Evolutionary conservation across 192 early-diverging fungal species (phyloP), one percentile per base, ranked within the genome.

Genomic region (Gryganskiella cystojenkinii): DNA sequence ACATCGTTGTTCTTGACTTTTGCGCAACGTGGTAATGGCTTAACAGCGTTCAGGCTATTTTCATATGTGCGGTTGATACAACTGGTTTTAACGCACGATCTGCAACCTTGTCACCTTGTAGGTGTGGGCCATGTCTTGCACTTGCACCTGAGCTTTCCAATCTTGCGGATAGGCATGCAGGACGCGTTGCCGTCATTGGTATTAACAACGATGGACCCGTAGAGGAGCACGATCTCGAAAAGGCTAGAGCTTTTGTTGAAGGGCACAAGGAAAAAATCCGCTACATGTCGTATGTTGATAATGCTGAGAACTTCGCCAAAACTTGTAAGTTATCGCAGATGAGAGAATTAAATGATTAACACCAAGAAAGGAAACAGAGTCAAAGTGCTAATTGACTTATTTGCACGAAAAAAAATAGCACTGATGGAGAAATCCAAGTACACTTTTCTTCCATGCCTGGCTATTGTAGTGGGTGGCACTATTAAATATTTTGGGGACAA

Each of bases 271-370:
- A 50, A 8, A 25, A 50, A 19, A n/a, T 50, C 20, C 49, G 49
- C 17, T 50, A 50, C 49, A 50, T 25, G n/a, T 22, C 24, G n/a
- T 50, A 50, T n/a, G 49, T 50, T 50, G 49, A 50, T 50, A 50
- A 25, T 25, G n/a, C 49, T 9, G 49, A 50, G 2, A 50, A 50
- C 24, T 25, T 22, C 20, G 49, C 49, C 9, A 50, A 20, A 8
- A n/a, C 11, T 22, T 19, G 49, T 50, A 50, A 50, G 37, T 40
- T 13, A 9, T 40, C 37, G 37, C 37, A 13, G 5, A 9, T 40
- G 37, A 40, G 37, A 40, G 37, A 40, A n/a, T n/a, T n/a, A n/a
- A 40, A 13, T 40, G 37, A 40, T 40, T 5, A 40, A 40, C 37
- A 40, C 13, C 37, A 40, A 40, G 37, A 40, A 40, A 40, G 13